Conservation (phyloP, 306 rosid species). For the Pachyrhizus erosus region DNA sequence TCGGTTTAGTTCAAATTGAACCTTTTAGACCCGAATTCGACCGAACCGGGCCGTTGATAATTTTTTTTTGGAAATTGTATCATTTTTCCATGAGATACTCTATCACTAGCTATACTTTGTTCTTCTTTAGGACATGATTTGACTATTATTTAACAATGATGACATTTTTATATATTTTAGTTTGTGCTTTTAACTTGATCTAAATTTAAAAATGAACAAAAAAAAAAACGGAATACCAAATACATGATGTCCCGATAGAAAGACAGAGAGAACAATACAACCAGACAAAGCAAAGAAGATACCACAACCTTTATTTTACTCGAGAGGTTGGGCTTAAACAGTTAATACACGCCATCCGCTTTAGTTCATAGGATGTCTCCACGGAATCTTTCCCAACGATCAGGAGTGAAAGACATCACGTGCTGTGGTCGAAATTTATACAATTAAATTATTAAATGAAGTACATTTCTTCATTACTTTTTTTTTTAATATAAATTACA, state of each 20-base stretch:
- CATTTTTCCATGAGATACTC: too few species aligned
- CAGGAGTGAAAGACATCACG: slow-evolving; percentile 52
- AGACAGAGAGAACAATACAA: slow-evolving; percentile 45
- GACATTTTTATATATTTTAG: background rate
- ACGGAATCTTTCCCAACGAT: slow-evolving; percentile 47
- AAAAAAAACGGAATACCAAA: background rate
- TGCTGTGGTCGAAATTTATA: slow-evolving; percentile 35
- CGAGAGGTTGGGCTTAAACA: slow-evolving; percentile 44
- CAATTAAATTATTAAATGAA: background rate
- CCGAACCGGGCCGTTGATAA: too few species aligned
- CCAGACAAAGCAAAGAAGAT: slow-evolving; percentile 6
- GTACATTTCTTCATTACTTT: background rate
- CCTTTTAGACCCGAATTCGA: too few species aligned
- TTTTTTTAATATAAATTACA: background rate
- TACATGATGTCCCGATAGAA: background rate
- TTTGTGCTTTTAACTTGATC: background rate
- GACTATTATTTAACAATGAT: too few species aligned
- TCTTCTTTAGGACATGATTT: background rate
- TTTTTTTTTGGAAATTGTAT: too few species aligned
- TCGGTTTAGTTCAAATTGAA: too few species aligned
- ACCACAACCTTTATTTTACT: background rate
- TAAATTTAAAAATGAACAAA: background rate
- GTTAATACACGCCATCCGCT: slow-evolving; percentile 50
- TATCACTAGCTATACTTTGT: too few species aligned
- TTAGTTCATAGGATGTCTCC: slow-evolving; percentile 17